Evolutionary conservation across 2,329 filamentous ascomycete species (phyloP).

Genomic region (Aspergillus sp.): DNA sequence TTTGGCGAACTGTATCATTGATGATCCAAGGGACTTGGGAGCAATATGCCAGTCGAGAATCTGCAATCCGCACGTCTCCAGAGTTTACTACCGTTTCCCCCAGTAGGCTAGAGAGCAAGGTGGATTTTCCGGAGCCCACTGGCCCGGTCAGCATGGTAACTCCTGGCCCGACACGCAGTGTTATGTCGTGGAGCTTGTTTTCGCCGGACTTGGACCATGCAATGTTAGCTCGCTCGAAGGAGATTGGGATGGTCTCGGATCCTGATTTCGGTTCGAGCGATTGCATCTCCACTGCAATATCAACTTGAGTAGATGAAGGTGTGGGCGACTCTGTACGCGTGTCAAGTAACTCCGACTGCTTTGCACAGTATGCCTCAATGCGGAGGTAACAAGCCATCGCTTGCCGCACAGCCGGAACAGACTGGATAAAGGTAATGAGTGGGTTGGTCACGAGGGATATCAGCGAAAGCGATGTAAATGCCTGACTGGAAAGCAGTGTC

Average conservation of each 20-base stretch:
- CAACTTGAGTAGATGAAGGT: no score
- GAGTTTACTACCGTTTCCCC: conserved; percentile 27
- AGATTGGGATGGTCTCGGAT: no score
- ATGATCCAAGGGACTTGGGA: conserved; percentile 24
- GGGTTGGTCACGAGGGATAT: conserved; percentile 29
- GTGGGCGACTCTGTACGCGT: no score
- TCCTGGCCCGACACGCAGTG: conserved; percentile 8
- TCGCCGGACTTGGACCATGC: background rate
- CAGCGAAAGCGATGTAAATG: conserved; percentile 30
- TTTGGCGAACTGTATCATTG: conserved; percentile 24
- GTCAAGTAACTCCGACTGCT: no score
- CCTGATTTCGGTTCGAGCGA: no score
- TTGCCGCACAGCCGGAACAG: conserved; percentile 38
- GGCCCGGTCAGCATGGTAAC: conserved; percentile 40
- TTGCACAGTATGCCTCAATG: conserved; percentile 35
- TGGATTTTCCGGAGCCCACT: conserved; percentile 49
- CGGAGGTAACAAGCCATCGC: conserved; percentile 43
- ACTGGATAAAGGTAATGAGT: conserved; percentile 25
- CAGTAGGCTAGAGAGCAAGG: conserved; percentile 37
- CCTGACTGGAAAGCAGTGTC: conserved; percentile 21
- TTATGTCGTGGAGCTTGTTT: conserved; percentile 14
- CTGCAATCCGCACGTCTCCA: conserved; percentile 4
- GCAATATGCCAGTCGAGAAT: conserved; percentile 22
- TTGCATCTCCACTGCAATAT: no score
- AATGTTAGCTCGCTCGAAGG: background rate